Evolutionary conservation across 1,139 yeast species (phyloP).

Genomic region (Candida glucosophila): DNA sequence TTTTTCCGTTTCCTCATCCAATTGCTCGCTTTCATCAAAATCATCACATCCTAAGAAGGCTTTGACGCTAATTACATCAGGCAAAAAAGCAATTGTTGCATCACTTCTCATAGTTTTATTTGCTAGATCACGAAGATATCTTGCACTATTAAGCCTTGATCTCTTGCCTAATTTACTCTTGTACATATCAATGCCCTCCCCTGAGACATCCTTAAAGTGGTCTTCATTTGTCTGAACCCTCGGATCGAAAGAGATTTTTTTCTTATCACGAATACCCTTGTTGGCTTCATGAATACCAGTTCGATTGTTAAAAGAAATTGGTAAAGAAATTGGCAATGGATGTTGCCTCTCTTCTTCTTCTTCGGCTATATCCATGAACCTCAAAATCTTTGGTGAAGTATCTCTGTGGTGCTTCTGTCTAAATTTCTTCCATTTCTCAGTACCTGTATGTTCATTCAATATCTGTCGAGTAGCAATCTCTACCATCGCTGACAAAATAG

Average conservation of each 20-base stretch:
- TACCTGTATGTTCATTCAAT: constrained; percentile 36
- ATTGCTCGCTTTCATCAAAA: constrained; percentile 23
- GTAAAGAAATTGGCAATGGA: constrained; percentile 32
- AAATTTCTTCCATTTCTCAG: constrained; percentile 41
- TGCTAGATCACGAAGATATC: constrained; percentile 49
- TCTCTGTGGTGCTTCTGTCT: constrained; percentile 11
- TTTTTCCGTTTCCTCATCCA: constrained; percentile 34
- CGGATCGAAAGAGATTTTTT: constrained; percentile 71
- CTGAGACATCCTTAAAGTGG: constrained; percentile 69
- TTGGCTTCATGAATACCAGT: constrained; percentile 75
- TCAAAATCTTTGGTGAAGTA: constrained; percentile 1
- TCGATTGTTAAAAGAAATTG: constrained; percentile 73
- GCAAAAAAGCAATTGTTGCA: constrained; percentile 39
- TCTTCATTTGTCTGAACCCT: constrained; percentile 60
- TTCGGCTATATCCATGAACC: constrained; percentile 7
- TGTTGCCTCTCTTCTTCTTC: constrained; percentile 16
- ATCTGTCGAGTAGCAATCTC: constrained; percentile 68
- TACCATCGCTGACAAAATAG: constrained; percentile 54
- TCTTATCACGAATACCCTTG: constrained; percentile 74
- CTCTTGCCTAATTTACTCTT: constrained; percentile 34
- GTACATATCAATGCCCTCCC: constrained; percentile 63
- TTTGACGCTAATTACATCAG: constrained; percentile 47
- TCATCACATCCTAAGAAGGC: constrained; percentile 45
- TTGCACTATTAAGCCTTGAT: constrained; percentile 46
- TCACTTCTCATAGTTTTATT: constrained; percentile 32